Conservation (phyloP, 371 early-diverging fungal species). For the Smittium culicis region DNA sequence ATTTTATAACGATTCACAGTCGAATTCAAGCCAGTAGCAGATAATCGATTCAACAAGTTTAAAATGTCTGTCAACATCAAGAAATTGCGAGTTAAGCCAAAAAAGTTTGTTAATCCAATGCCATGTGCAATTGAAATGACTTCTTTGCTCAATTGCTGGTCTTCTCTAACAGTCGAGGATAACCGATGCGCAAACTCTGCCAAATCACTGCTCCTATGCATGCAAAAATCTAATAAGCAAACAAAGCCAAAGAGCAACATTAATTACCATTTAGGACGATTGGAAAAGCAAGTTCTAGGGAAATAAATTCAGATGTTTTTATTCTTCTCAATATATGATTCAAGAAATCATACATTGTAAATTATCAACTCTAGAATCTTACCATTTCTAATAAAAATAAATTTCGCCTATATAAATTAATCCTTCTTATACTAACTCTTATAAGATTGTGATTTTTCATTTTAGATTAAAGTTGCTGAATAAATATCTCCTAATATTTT, state of each 20-base stretch:
- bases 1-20: too few species aligned
- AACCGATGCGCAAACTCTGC: neutral
- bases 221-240: neutral
- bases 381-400: too few species aligned
- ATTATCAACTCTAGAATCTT: too few species aligned
- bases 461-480: too few species aligned
- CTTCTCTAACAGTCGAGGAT: neutral
- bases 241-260: neutral
- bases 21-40: too few species aligned
- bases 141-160: neutral
- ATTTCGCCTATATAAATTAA: too few species aligned
- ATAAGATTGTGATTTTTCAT: too few species aligned
- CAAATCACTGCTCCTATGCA: neutral
- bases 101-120: neutral
- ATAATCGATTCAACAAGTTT: too few species aligned
- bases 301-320: neutral
- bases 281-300: neutral
- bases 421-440: too few species aligned
- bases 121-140: neutral
- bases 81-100: neutral
- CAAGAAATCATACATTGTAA: too few species aligned
- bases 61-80: neutral
- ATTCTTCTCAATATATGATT: too few species aligned
- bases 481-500: too few species aligned
- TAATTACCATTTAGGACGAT: neutral